Conservation (phyloP, 768 basidiomycete species). For the Podaxis pistillaris region DNA sequence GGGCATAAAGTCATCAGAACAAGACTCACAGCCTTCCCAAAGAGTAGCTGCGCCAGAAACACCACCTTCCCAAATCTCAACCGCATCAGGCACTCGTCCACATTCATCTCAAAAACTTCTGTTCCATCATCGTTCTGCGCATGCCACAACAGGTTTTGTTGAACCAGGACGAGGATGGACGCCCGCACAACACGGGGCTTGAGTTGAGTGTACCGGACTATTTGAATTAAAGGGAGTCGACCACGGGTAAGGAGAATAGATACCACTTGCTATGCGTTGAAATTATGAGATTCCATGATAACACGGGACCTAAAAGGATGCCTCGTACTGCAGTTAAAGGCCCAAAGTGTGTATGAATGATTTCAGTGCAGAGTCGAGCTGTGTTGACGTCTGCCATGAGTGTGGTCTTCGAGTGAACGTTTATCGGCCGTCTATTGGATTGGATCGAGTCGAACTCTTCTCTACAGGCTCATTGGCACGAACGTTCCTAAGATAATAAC, state of each 20-base stretch:
- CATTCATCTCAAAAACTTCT: constrained; percentile 79
- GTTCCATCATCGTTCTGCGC: constrained; percentile 67
- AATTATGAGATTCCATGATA: constrained; percentile 8
- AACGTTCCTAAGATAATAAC: background rate
- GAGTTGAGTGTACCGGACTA: constrained; percentile 67
- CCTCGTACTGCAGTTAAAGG: constrained; percentile 53
- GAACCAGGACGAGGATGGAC: constrained; percentile 74
- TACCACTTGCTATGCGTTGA: constrained; percentile 58
- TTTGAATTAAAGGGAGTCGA: constrained; percentile 67
- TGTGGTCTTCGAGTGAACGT: background rate
- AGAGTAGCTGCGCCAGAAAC: constrained; percentile 66
- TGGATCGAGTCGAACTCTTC: background rate
- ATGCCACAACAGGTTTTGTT: constrained; percentile 93
- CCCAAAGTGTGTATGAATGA: constrained; percentile 66
- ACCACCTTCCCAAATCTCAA: constrained; percentile 83
- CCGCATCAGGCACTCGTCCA: constrained; percentile 79
- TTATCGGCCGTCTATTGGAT: background rate
- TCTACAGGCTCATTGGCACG: background rate
- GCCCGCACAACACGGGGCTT: constrained; percentile 69
- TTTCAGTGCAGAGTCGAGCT: constrained; percentile 57
- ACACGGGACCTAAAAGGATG: background rate
- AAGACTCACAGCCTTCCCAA: constrained; percentile 66
- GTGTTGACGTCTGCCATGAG: constrained; percentile 69
- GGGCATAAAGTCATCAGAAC: background rate
- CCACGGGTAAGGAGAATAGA: constrained; percentile 76